Base-by-base conservation (phyloP, 768 basidiomycete species). In the Royoungia palumana region DNA sequence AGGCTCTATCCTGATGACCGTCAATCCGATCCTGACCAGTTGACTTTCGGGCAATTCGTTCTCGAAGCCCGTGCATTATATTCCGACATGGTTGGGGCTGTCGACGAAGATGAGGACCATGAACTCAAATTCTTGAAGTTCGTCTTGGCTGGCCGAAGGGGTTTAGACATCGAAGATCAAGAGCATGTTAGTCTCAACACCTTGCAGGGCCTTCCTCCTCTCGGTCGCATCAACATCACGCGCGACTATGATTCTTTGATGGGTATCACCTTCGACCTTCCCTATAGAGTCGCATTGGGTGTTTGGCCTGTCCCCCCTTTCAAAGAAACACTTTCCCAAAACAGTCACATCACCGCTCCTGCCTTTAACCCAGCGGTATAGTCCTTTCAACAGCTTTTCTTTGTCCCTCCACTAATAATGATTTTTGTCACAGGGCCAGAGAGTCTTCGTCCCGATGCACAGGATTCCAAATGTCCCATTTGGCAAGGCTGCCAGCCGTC, bases 71-170 rank as follows among this genome's bases (percentile, higher is more conserved):
- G 3, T 2, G 5, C 28, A 20, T n/a, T 20, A 12, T 27, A 27
- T 27, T 27, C 25, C 10, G 36, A 35, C 32, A 19, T 13, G 32
- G 21, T 20, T 10, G 25, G 7, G 7, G 25, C 25, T 27, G 25
- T 27, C 8, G 25, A 8, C 7, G 25, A 27, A 8, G 25, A 27
- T 8, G 14, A 16, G 9, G 20, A 43, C 6, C 11, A 44, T 0
- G 14, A 50, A 3, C 19, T 42, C 0, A 22, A 6, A 1, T 50
- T 54, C 19, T 24, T 54, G n/a, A 46, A 50, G n/a, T 54, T 54
- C 6, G 5, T 54, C 2, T 30, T 54, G 4, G 40, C 41, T 2
- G 53, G 36, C n/a, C 17, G 27, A 0, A 10, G 14, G 2, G 44
- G 44, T 7, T 17, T 51, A 4, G 19, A 38, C 2, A 4, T 25